Conservation (phyloP, 495 filamentous ascomycete species). For the Aspergillus biplanus region DNA sequence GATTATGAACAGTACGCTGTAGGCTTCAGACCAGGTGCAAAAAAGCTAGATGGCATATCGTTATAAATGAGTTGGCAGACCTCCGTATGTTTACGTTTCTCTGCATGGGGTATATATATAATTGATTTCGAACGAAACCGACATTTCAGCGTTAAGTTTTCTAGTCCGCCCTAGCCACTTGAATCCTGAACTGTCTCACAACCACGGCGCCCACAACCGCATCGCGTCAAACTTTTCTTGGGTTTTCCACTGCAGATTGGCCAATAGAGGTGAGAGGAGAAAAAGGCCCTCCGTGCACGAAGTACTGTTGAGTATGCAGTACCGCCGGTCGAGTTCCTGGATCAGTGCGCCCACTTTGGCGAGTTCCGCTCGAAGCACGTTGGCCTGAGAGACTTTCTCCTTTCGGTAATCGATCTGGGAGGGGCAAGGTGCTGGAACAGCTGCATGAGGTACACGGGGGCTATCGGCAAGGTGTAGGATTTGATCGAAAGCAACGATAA, state of each 20-base stretch:
- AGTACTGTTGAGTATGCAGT: conserved; percentile 5
- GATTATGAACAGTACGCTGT: not conserved
- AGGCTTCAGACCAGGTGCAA: conserved; percentile 3
- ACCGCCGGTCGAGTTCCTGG: conserved; percentile 12
- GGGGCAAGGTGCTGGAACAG: not conserved
- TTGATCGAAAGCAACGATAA: conserved; percentile 13
- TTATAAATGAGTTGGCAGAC: no score
- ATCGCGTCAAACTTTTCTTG: conserved; percentile 11
- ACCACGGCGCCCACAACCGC: conserved; percentile 5
- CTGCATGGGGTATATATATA: not conserved
- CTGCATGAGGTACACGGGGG: not conserved
- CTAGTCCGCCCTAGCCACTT: no score
- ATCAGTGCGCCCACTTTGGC: conserved; percentile 14
- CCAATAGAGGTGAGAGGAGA: conserved; percentile 13
- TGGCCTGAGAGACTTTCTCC: conserved; percentile 10
- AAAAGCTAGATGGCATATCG: no score
- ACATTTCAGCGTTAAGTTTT: no score
- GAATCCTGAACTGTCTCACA: not conserved
- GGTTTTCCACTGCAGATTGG: conserved; percentile 18
- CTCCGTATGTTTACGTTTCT: no score
- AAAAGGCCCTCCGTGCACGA: conserved; percentile 7
- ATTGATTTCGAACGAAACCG: not conserved
- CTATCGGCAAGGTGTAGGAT: conserved; percentile 1
- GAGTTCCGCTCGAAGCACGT: conserved; percentile 9
- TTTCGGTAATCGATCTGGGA: conserved; percentile 5